A percentile compares a stretch with the other conserved stretches of the same genome.
phyloP scores from a whole-genome alignment of 805 yeast species.

The Kuraishia capsulata region DNA sequence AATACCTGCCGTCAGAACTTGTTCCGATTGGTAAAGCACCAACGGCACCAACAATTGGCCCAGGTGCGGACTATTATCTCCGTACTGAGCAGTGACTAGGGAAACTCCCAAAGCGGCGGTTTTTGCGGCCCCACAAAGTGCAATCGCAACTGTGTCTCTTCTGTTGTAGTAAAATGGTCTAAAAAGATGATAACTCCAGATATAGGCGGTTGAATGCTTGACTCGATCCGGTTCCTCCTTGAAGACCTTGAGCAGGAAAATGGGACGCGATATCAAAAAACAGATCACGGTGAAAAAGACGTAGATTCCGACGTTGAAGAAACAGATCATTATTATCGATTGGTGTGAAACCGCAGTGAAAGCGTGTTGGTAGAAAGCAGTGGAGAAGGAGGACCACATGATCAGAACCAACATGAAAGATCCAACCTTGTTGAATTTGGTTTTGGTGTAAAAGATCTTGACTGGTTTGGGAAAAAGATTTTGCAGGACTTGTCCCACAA shows the following conservation, averaged over 20 bases:
- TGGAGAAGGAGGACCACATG: slow-evolving; percentile 74
- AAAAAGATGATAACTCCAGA: slow-evolving; percentile 30
- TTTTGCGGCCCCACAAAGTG: slow-evolving; percentile 90
- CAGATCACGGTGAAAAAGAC: slow-evolving; percentile 68
- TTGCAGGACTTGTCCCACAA: slow-evolving; percentile 80
- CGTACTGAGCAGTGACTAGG: slow-evolving; percentile 59
- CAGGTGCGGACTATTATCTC: slow-evolving; percentile 45
- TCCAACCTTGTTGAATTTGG: slow-evolving; percentile 64
- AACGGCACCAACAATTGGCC: slow-evolving; percentile 78
- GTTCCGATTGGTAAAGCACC: slow-evolving; percentile 82
- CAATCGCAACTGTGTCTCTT: slow-evolving; percentile 65
- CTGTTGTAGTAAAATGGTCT: slow-evolving; percentile 66
- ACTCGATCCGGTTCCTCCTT: slow-evolving; percentile 34
- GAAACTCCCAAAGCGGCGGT: slow-evolving; percentile 92
- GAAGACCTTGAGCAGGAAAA: slow-evolving; percentile 34
- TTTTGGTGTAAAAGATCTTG: slow-evolving; percentile 47
- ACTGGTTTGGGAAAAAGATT: slow-evolving; percentile 58
- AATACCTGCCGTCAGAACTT: slow-evolving; percentile 73
- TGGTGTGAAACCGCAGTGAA: slow-evolving; percentile 56
- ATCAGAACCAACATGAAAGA: slow-evolving; percentile 71
- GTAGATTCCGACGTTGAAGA: slow-evolving; percentile 77
- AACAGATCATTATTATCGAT: slow-evolving; percentile 67
- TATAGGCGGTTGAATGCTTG: slow-evolving; percentile 35
- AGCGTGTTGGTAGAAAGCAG: slow-evolving; percentile 79
- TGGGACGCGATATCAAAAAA: slow-evolving; percentile 52